phyloP scores from a whole-genome alignment of 345 rosid species.

The Leavenworthia alabamica region DNA sequence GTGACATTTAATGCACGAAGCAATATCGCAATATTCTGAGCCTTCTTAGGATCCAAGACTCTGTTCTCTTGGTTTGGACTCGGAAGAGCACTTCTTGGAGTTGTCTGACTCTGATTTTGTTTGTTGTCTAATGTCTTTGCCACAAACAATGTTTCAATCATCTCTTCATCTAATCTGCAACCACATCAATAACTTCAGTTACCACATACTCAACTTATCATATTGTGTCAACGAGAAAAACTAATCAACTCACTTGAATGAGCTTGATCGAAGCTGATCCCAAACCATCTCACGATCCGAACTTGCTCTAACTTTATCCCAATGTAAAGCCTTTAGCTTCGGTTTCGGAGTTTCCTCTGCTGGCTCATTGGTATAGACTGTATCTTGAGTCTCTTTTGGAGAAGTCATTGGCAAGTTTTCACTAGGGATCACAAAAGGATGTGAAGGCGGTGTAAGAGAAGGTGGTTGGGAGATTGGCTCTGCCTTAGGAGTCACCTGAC shows the following conservation, averaged over 20 bases:
- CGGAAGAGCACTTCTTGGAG: conserved; percentile 53
- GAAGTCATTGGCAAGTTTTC: conserved; percentile 16
- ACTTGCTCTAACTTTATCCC: conserved; percentile 98
- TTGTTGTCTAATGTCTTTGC: conserved; percentile 55
- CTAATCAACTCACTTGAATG: conserved; percentile 54
- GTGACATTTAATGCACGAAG: conserved; percentile 90
- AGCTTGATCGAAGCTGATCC: conserved; percentile 89
- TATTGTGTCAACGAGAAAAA: too few relatives aligned
- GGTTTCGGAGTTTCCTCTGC: conserved; percentile 54
- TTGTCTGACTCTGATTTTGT: conserved; percentile 47
- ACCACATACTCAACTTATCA: neutral
- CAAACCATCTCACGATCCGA: conserved; percentile 97
- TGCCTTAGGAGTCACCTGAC: conserved; percentile 29
- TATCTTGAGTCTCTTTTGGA: conserved; percentile 5
- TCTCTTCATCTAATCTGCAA: conserved; percentile 97
- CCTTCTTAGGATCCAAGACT: conserved; percentile 91
- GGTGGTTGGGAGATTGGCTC: conserved; percentile 47
- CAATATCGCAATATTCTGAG: conserved; percentile 89
- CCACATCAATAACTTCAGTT: neutral
- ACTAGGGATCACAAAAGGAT: conserved; percentile 53
- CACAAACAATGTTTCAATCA: conserved; percentile 88
- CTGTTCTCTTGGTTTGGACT: conserved; percentile 60
- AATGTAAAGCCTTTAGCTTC: conserved; percentile 77
- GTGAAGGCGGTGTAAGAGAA: conserved; percentile 55
- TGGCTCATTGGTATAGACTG: neutral